Base-by-base conservation (phyloP, 257 asterid genomes). In the Anisodus tanguticus region DNA sequence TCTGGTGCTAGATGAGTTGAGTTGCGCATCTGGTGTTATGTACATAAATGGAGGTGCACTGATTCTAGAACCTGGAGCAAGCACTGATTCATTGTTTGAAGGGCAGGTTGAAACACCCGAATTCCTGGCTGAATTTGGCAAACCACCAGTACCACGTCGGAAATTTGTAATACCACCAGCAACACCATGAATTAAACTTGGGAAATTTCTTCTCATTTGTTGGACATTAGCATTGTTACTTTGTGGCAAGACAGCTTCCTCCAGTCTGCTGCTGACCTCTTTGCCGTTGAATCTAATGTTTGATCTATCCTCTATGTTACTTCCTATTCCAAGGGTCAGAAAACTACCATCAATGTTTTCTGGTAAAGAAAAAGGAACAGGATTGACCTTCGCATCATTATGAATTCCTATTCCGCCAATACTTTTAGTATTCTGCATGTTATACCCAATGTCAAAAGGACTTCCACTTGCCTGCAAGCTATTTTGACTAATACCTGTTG, bases 271-370 rank as follows among this genome's bases (percentile, higher is more conserved):
- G 79, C 92, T 85, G 39, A 90, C 84, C 86, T 90, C 94, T 81
- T 13, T 84, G 84, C 85, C 77, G 88, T 86, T 84, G 84, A 91
- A 93, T 39, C 67, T 85, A 51, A 67, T 47, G 54, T 83, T 86
- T 55, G 89, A 79, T 85, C 88, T 86, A 64, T 87, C 43, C 78
- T 86, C 92, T 80, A 82, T 15, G 59, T 84, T 89, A 84, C 90
- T 89, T 87, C 95, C 97, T 82, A 83, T 62, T 64, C 97, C 97
- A 88, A 93, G 97, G 17, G 92, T 92, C 55, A 94, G 90, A 86
- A 91, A 92, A 87, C 88, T 87, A 80, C 92, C 90, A 89, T 92
- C 95, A 80, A 88, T 85, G 41, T 63, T 78, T 83, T 85, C 89
- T 72, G 90, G 68, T 58, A 84, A 58, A 80, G 72, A 43, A 79